Conservation (phyloP, 345 rosid genomes). For the Brassica nigra region DNA sequence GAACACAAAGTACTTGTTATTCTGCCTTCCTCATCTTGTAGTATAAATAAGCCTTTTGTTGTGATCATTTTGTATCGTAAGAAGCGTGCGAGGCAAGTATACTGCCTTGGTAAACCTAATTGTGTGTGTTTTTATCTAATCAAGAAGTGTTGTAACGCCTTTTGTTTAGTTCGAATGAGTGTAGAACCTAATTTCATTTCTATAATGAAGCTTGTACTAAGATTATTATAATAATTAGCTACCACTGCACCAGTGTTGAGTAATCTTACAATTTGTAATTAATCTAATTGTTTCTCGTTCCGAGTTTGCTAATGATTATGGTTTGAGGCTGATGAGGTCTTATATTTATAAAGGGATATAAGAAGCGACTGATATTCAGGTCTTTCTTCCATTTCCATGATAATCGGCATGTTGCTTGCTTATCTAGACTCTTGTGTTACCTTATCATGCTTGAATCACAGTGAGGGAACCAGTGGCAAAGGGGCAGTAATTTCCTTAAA, state of each 20-base stretch:
- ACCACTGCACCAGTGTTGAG: background rate
- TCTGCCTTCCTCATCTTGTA: background rate
- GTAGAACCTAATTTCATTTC: background rate
- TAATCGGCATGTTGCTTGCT: too few species aligned
- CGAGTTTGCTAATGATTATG: background rate
- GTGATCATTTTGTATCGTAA: background rate
- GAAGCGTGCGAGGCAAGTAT: background rate
- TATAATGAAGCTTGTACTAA: background rate
- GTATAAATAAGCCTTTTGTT: slow-evolving; percentile 12
- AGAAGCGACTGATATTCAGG: background rate
- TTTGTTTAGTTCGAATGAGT: background rate
- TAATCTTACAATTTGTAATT: background rate
- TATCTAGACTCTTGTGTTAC: background rate
- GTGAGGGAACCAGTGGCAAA: background rate
- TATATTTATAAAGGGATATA: background rate
- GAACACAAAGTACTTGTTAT: background rate
- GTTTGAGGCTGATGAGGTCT: background rate
- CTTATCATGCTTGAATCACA: background rate
- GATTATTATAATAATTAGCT: background rate
- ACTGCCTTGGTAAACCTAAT: background rate
- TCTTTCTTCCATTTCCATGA: background rate
- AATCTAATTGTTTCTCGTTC: background rate
- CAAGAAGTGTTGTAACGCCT: background rate
- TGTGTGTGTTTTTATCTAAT: background rate
- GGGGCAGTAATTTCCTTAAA: background rate